Conservation (phyloP, 306 rosid genomes). For the Crataegus laevigata region DNA sequence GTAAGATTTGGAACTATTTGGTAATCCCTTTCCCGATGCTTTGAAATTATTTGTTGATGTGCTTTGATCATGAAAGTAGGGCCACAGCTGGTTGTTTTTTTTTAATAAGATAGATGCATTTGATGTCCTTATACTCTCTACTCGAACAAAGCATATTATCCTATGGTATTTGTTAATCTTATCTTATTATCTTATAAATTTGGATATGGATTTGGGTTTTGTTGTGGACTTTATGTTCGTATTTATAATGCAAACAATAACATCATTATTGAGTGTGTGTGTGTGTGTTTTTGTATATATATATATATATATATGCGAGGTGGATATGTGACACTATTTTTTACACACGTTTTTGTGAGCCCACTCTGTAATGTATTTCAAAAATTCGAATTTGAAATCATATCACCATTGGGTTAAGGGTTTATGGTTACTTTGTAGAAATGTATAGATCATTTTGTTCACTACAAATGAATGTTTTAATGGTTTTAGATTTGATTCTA, state of each 20-base stretch:
- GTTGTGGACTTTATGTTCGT: constrained; percentile 22
- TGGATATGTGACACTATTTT: too few species aligned
- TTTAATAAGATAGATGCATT: constrained; percentile 3
- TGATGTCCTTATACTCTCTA: constrained; percentile 35
- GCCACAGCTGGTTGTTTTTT: constrained; percentile 18
- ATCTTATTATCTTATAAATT: constrained; percentile 35
- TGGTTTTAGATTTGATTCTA: too few species aligned
- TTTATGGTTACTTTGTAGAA: too few species aligned
- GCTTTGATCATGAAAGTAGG: background rate
- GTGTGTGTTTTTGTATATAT: constrained; percentile 10
- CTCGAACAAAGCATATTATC: constrained; percentile 16
- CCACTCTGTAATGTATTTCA: too few species aligned
- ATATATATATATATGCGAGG: background rate
- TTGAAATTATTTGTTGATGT: background rate
- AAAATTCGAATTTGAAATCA: too few species aligned
- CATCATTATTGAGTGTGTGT: constrained; percentile 20
- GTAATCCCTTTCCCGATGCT: background rate
- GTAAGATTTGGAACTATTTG: too few species aligned
- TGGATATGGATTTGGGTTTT: constrained; percentile 17
- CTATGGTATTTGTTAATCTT: constrained; percentile 26
- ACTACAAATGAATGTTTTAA: too few species aligned
- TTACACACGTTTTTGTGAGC: background rate
- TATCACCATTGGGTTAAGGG: too few species aligned
- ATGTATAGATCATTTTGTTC: too few species aligned
- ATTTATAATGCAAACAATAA: constrained; percentile 41